Conservation (phyloP, 192 early-diverging fungal species). For the Backusella liffmaniae region DNA sequence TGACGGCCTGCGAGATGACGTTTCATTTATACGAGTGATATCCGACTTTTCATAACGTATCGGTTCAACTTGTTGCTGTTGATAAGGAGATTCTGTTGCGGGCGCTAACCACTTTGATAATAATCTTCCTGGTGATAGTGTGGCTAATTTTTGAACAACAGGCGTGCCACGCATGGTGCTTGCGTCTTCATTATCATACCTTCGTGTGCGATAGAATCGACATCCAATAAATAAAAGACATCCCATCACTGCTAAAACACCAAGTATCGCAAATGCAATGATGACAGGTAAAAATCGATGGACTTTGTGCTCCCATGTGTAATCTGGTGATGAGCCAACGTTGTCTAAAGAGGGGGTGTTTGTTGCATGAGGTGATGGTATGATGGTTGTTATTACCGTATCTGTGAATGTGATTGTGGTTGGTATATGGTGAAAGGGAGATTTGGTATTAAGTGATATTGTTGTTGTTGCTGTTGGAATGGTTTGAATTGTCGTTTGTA, state of each 20-base stretch:
- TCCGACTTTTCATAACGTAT: conserved; percentile 17
- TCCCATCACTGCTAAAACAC: background rate
- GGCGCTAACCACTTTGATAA: background rate
- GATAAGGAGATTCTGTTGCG: background rate
- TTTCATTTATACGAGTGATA: conserved; percentile 11
- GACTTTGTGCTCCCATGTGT: conserved; percentile 1
- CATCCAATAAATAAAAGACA: conserved; percentile 1
- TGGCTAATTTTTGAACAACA: background rate
- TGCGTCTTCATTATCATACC: background rate
- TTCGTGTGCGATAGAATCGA: background rate
- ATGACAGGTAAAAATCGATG: conserved; percentile 10
- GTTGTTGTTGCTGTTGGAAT: background rate
- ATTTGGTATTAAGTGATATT: background rate
- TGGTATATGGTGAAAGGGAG: background rate
- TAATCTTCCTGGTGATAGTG: background rate
- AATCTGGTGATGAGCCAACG: background rate
- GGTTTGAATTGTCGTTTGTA: background rate
- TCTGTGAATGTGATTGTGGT: background rate
- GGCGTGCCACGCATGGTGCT: background rate
- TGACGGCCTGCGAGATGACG: background rate
- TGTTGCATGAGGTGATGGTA: background rate
- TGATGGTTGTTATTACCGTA: background rate
- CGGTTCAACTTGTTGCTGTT: background rate
- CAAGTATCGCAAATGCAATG: conserved; percentile 14
- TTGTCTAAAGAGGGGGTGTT: background rate